Conservation (phyloP, 345 rosid genomes). For the Citrus reticulata region DNA sequence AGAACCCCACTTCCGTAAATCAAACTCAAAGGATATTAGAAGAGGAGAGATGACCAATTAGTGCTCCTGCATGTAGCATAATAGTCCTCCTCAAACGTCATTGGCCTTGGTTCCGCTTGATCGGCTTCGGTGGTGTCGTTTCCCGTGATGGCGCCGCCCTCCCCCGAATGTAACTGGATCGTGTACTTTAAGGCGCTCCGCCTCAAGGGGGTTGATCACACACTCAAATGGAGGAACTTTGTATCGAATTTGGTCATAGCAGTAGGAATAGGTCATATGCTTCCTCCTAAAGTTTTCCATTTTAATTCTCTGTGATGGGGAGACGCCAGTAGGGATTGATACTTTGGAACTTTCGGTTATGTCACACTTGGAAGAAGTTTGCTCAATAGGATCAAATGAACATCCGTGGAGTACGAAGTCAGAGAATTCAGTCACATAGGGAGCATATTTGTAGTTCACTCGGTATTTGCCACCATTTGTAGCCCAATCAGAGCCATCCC, state of each 20-base stretch:
- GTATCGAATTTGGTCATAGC: conserved; percentile 81
- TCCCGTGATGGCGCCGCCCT: conserved; percentile 41
- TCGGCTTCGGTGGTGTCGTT: conserved; percentile 43
- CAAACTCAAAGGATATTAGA: not conserved
- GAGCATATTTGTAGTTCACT: conserved; percentile 93
- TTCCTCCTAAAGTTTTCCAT: conserved; percentile 71
- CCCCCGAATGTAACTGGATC: conserved; percentile 88
- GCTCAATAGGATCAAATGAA: conserved; percentile 74
- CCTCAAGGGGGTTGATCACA: conserved; percentile 53
- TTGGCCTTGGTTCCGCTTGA: conserved; percentile 16
- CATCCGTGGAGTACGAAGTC: conserved; percentile 83
- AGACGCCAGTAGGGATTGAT: conserved; percentile 34
- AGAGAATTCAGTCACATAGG: conserved; percentile 61
- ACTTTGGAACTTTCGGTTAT: conserved; percentile 19
- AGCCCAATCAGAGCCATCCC: conserved; percentile 98
- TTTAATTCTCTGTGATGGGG: conserved; percentile 41
- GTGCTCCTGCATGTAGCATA: not conserved
- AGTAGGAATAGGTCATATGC: conserved; percentile 88
- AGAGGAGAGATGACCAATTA: conserved; percentile 7
- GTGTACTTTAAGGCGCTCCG: conserved; percentile 47
- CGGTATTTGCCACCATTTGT: conserved; percentile 93
- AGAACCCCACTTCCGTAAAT: conserved; percentile 2
- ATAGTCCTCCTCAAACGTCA: conserved; percentile 14
- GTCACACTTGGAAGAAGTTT: conserved; percentile 50
- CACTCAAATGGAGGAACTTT: conserved; percentile 67